Base-by-base conservation (phyloP, 805 yeast genomes). In the Ogataea polymorpha region DNA sequence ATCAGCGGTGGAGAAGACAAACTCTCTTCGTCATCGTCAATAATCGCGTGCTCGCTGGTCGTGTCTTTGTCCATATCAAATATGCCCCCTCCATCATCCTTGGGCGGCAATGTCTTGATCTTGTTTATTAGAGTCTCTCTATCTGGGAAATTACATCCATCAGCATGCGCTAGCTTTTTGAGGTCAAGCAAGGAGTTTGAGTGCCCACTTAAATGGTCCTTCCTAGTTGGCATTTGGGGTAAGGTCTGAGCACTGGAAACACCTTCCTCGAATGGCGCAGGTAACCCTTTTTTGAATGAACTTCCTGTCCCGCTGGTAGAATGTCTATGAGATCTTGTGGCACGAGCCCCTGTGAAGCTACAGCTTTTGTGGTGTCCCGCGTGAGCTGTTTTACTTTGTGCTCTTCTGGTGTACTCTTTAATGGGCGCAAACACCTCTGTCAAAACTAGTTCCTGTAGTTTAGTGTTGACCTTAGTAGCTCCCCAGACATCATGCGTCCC, bases 381-480 rank as follows among this genome's bases (percentile, higher is more conserved):
- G 21, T 39, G 45, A 32, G 17, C 36, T 26, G 49, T 39, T 28
- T 50, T 48, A 13, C 32, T 44, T 21, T 48, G 48, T 8, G 51
- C 57, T 17, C 44, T 51, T 23, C 49, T 49, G 1, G 65, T 61
- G 37, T 62, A 64, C 35, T 61, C 61, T 34, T 56, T 59, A 13
- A 64, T 63, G 13, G 80, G 80, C 4, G 80, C 78, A 64, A 86
- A 84, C 0, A 84, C 93, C 55, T 86, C 95, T 23, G 77, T 73
- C 17, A 86, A 58, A 0, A 86, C 86, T 35, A 80, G 63, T 51
- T 85, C 91, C 51, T 83, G 82, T 20, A 86, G 63, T 53, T 79
- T 77, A n/a, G 79, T 71, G 56, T 86, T 86, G 3, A 85, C 79
- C 3, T 76, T 75, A 0, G 95, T 85, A 2, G 87, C 72, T 1